Base-by-base conservation (phyloP, 352 stramenopile genomes). In the Globisporangium paroecandrum region DNA sequence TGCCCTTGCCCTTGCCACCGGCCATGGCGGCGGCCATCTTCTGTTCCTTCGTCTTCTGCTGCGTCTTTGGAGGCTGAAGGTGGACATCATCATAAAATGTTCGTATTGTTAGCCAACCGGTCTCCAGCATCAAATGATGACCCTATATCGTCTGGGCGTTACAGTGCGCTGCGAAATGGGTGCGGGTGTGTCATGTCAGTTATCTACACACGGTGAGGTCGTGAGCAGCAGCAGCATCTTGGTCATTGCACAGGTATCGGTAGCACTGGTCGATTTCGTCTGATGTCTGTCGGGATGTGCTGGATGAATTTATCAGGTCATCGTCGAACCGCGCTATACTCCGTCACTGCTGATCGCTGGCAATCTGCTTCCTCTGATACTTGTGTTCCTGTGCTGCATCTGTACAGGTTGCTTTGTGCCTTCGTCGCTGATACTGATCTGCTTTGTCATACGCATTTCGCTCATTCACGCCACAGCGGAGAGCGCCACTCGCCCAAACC, bases 11-110 rank as follows among this genome's bases (percentile, higher is more conserved):
- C 76, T 89, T 89, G 81, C 97, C 97, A 91, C 90, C 90, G 65
- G 97, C 98, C 94, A 99, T 98, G 93, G 98, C 98, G 78, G 98
- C 98, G 76, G 97, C 97, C 94, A 99, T 99, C 97, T 99, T 99
- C 77, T 99, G 97, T 83, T 99, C 98, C 94, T 99, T 99, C 72
- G 97, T 99, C 94, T 99, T 99, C 84, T 99, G 98, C 90, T 99
- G 98, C 77, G 98, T 98, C 88, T 99, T 99, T 71, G 98, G 97
- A 72, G 97, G 97, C 97, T 94, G 69, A 57, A 74, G 9, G 38
- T 46, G 12, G 20, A 58, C 27, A 32, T 32, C 32, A 56, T 68
- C 49, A 72, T 22, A 66, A 4, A 36, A 49, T 1, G 60, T 22
- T 29, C 7, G 18, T 20, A 38, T 24, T 13, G 34, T 59, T 43